These are phyloP conservation scores for Lanmaoa rubissima DNA, from an alignment of 768 basidiomycete genomes.

Conservation along the genomic window DNA sequence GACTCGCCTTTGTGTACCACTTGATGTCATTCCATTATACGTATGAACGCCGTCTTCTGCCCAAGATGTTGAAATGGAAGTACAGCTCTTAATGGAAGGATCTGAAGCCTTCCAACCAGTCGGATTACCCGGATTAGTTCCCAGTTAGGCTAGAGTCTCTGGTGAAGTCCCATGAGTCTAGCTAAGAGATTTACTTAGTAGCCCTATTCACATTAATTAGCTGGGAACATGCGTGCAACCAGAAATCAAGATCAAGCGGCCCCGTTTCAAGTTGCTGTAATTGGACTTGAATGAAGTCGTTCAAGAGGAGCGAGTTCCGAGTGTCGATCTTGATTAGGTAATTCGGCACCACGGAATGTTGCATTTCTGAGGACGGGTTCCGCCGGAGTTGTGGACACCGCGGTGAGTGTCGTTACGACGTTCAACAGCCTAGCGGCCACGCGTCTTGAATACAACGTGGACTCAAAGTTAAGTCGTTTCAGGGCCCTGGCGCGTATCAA, in stretches of 20 bases:
- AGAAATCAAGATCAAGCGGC: background rate
- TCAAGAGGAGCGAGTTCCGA: background rate
- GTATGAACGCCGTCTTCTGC: conserved; percentile 21
- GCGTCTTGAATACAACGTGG: conserved; percentile 22
- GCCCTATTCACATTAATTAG: conserved; percentile 10
- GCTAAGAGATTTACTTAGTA: background rate
- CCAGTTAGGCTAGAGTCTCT: background rate
- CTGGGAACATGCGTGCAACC: background rate
- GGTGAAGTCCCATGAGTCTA: background rate
- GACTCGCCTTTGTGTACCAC: background rate
- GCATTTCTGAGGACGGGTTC: conserved; percentile 12
- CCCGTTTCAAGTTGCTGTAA: background rate
- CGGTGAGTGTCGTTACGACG: conserved; percentile 1
- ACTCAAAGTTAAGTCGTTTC: conserved; percentile 15
- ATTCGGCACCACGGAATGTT: conserved; percentile 15
- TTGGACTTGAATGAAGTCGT: background rate
- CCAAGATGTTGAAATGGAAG: conserved; percentile 15
- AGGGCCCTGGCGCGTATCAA: conserved; percentile 28
- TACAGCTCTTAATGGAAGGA: background rate
- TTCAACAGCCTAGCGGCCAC: conserved; percentile 16
- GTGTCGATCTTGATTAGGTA: conserved; percentile 28
- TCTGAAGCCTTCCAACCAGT: background rate
- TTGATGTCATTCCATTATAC: conserved; percentile 1
- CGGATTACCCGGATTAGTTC: background rate
- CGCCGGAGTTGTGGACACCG: conserved; percentile 12